Base-by-base conservation (phyloP, 2,329 filamentous ascomycete species). In the Ophiocordyceps camponoti-saundersi region DNA sequence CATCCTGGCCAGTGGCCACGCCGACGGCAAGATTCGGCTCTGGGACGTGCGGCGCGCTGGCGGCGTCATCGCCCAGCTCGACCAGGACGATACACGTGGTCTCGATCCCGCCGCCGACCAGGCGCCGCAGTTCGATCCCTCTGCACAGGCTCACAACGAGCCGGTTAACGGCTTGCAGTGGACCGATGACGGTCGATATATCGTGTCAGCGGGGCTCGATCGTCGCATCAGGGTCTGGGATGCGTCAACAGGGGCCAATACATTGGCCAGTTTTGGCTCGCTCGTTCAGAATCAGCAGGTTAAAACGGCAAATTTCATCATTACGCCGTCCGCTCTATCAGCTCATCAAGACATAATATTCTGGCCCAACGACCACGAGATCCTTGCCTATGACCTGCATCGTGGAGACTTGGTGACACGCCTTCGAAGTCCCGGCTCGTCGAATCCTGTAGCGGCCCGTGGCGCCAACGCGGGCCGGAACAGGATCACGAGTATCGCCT, bases 151-250 rank as follows among this genome's bases (percentile, higher is more conserved):
- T 0, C 90, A 96, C 57, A 72, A 75, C 12, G 88, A 85, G 3
- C 77, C 86, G 1, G 87, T 93, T 2, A 95, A 95, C 51, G 85
- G 85, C 1, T 67, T 95, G 8, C 71, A 80, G 1, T 96, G 88
- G 87, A 89, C 84, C 1, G 80, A 86, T 49, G 80, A 87, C 57
- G 87, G 87, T 1, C 70, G 68, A 15, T 80, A 83, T 58, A 70
- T 96, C 18, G 71, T 95, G 13, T 87, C 84, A 1, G 75, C 85
- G 2, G 89, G 88, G 0, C 83, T 93, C 48, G 92, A 96, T 59
- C 73, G 85, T 44, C 77, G 82, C 10, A 81, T 96, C 51, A 77
- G 89, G 5, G 85, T 95, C 1, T 96, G 90, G 90, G 76, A 95
- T 58, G 77, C 84, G 2, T 71, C 71, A 0, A 85, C 78, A 0